Conservation (phyloP, 192 early-diverging fungal species). For the Rhizoclosmatium globosum region DNA sequence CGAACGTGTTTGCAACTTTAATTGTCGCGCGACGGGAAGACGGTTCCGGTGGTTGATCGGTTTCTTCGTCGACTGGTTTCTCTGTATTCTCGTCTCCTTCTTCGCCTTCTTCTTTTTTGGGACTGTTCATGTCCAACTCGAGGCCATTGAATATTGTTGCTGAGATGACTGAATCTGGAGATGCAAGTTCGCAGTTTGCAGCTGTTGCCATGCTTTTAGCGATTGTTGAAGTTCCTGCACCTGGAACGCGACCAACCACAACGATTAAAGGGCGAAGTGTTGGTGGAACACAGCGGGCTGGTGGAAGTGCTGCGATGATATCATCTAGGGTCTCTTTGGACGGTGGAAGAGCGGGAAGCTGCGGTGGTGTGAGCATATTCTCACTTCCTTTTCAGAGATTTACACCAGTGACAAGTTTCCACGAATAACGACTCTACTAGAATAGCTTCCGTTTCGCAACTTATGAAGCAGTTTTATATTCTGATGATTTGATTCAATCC, state of each 20-base stretch:
- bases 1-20: not conserved
- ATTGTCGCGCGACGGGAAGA: not conserved
- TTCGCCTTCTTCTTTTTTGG: not conserved
- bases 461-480: too few species aligned
- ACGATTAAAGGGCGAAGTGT: conserved; percentile 45
- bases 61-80: conserved; percentile 3
- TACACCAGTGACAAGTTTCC: too few species aligned
- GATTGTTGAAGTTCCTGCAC: conserved; percentile 48
- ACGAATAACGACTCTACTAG: too few species aligned
- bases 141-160: not conserved
- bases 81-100: not conserved
- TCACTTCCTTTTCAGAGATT: not conserved
- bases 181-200: conserved; percentile 34
- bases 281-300: conserved; percentile 13
- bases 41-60: not conserved
- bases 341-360: conserved; percentile 39
- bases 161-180: conserved; percentile 38
- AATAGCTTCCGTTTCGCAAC: too few species aligned
- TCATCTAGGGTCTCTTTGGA: not conserved
- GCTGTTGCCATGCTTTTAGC: conserved; percentile 44
- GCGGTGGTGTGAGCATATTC: conserved; percentile 42
- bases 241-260: conserved; percentile 52
- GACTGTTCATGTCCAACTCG: not conserved
- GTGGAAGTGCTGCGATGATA: conserved; percentile 34
- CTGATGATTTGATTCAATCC: too few species aligned